Evolutionary conservation across 345 rosid genomes (phyloP).

Genomic region (Melaleuca quinquenervia): DNA sequence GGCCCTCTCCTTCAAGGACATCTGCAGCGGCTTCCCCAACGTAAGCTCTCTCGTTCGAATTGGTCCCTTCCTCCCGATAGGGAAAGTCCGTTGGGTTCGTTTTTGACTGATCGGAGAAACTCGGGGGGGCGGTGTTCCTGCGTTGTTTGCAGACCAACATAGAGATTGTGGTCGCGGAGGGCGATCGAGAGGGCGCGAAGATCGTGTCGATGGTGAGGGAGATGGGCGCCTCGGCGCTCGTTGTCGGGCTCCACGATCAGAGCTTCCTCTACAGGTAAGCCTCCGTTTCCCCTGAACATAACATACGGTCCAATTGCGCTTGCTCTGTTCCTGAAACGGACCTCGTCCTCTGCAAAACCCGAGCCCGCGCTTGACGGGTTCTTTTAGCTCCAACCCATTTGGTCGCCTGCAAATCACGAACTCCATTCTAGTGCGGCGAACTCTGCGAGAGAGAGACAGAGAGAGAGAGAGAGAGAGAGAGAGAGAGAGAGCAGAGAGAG

Average conservation of each 20-base stretch:
- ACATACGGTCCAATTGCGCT: not conserved
- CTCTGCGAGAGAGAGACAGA: not conserved
- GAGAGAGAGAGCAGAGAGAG: not conserved
- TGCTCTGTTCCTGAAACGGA: not conserved
- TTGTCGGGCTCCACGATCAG: constrained; percentile 77
- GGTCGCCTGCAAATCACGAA: not conserved
- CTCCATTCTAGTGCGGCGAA: not conserved
- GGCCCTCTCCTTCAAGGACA: constrained; percentile 39
- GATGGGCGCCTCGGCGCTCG: constrained; percentile 71
- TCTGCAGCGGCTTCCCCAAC: constrained; percentile 33
- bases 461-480: not conserved
- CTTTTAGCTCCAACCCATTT: not conserved
- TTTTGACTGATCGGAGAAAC: not conserved
- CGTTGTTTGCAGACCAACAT: constrained; percentile 40
- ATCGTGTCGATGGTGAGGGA: constrained; percentile 58
- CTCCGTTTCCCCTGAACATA: not conserved
- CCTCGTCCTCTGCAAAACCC: not conserved
- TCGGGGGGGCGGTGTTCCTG: not conserved
- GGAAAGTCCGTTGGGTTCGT: not conserved
- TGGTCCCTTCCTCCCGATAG: not conserved
- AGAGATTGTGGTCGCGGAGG: constrained; percentile 80
- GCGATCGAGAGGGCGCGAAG: constrained; percentile 59
- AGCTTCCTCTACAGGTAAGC: constrained; percentile 91
- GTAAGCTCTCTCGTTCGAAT: not conserved
- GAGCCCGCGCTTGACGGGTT: not conserved